Evolutionary conservation across 2,329 filamentous ascomycete genomes (phyloP).

Genomic region (Nemania serpens): DNA sequence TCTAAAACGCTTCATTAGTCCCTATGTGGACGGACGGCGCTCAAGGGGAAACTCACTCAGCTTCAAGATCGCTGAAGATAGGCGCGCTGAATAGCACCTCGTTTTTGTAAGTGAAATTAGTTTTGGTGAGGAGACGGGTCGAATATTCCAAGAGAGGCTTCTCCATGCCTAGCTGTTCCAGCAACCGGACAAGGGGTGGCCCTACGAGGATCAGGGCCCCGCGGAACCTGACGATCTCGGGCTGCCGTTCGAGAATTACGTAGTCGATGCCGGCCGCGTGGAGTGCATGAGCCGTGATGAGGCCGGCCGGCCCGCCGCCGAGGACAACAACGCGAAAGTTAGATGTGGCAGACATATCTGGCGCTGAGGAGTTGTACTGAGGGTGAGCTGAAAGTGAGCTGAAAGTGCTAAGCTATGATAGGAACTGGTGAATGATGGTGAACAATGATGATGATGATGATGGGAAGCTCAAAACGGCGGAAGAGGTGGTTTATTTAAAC

Average conservation of each 20-base stretch:
- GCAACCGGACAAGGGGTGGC: conserved; percentile 36
- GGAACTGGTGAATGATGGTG: no score
- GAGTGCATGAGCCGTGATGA: conserved; percentile 33
- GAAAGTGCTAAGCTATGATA: no score
- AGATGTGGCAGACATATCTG: background rate
- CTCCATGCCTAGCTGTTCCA: conserved; percentile 41
- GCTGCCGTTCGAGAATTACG: conserved; percentile 41
- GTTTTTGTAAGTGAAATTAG: conserved; percentile 15
- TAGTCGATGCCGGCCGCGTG: conserved; percentile 40
- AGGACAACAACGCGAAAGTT: conserved; percentile 30
- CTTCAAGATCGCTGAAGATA: conserved; percentile 3
- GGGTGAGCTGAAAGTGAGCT: no score
- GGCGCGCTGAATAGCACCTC: background rate
- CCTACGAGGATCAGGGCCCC: conserved; percentile 40
- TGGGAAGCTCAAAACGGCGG: no score
- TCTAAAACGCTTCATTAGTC: conserved; percentile 6
- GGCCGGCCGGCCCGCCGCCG: conserved; percentile 30
- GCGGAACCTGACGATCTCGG: conserved; percentile 33
- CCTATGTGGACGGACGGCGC: no score
- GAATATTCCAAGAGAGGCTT: conserved; percentile 4
- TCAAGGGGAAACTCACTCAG: conserved; percentile 18
- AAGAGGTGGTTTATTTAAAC: no score
- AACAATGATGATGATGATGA: no score
- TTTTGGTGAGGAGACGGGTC: conserved; percentile 13
- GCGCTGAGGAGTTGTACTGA: no score